Percentiles rank a stretch among this genome's conserved stretches.
phyloP scores from a whole-genome alignment of 2,329 filamentous ascomycete genomes.

The Thelonectria olida region DNA sequence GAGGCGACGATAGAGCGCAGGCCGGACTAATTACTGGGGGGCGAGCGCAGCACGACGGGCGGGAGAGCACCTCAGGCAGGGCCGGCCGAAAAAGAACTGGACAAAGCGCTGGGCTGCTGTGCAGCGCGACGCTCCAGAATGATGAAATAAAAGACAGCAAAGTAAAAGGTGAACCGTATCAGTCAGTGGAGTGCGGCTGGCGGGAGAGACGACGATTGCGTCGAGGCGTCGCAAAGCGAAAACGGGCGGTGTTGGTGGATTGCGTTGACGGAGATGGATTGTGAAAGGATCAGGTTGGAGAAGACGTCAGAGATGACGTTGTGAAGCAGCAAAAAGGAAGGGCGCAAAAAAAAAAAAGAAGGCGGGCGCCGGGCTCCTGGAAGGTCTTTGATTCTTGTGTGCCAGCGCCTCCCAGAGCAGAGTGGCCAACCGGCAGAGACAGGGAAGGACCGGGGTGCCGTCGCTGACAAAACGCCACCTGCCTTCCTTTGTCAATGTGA shows the following conservation, averaged over 20 bases:
- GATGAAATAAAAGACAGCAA: neutral
- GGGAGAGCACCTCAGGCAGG: constrained; percentile 23
- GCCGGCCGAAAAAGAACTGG: constrained; percentile 11
- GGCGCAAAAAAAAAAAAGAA: constrained; percentile 47
- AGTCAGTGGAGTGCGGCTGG: constrained; percentile 36
- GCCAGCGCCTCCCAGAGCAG: too few relatives aligned
- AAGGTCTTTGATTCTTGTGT: constrained; percentile 31
- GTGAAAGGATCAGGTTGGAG: constrained; percentile 49
- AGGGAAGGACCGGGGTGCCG: constrained; percentile 22
- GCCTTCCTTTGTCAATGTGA: constrained; percentile 2
- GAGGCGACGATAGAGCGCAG: constrained; percentile 43
- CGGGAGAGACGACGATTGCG: constrained; percentile 33
- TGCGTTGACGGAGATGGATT: constrained; percentile 45
- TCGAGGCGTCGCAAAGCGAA: constrained; percentile 31
- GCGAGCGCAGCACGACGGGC: constrained; percentile 31
- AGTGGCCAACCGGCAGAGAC: constrained; percentile 15
- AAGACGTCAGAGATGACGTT: constrained; percentile 62
- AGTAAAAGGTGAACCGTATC: constrained; percentile 11
- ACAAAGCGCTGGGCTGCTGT: constrained; percentile 7
- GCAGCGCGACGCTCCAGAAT: neutral
- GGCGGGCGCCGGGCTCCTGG: constrained; percentile 45
- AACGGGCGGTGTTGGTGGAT: constrained; percentile 41
- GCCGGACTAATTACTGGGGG: constrained; percentile 26
- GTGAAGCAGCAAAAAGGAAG: constrained; percentile 49
- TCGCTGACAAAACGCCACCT: constrained; percentile 25